Conservation (phyloP, 2,329 filamentous ascomycete species). For the Phaeophleospora eucalypticola region DNA sequence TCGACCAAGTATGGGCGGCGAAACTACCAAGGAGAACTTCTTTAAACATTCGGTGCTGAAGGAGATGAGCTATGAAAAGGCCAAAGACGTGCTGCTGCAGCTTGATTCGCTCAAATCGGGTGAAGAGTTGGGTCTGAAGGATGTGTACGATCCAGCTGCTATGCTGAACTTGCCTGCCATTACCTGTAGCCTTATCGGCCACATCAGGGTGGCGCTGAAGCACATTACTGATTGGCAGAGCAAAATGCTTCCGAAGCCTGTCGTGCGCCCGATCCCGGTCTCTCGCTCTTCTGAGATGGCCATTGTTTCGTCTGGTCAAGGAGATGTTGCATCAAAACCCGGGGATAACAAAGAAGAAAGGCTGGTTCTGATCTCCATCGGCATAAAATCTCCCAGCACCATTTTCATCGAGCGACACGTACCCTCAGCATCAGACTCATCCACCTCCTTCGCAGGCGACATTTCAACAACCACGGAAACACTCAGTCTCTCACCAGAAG, state of each 20-base stretch:
- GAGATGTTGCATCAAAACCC: not conserved
- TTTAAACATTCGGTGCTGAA: constrained; percentile 16
- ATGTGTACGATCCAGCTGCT: constrained; percentile 13
- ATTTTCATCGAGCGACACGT: not conserved
- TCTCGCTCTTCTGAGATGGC: constrained; percentile 12
- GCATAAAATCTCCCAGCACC: not conserved
- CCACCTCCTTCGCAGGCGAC: not conserved
- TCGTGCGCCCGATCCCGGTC: not conserved
- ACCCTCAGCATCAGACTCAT: not conserved
- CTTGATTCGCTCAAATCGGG: constrained; percentile 8
- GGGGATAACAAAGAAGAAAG: not conserved
- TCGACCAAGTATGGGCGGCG: constrained; percentile 41
- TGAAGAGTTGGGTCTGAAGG: constrained; percentile 14
- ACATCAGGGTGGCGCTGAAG: constrained; percentile 26
- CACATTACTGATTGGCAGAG: constrained; percentile 44
- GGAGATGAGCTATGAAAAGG: constrained; percentile 20
- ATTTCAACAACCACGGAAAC: not conserved
- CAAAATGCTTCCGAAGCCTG: constrained; percentile 24
- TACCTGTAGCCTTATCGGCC: constrained; percentile 21
- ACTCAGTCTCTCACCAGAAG: not conserved
- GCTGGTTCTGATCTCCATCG: not conserved
- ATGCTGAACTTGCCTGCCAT: constrained; percentile 28
- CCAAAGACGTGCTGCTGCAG: constrained; percentile 16
- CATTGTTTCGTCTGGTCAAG: not conserved
- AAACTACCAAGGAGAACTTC: constrained; percentile 17